These are phyloP conservation scores for Alternaria triticina DNA, from an alignment of 2,329 filamentous ascomycete species.

Conservation along the genomic window DNA sequence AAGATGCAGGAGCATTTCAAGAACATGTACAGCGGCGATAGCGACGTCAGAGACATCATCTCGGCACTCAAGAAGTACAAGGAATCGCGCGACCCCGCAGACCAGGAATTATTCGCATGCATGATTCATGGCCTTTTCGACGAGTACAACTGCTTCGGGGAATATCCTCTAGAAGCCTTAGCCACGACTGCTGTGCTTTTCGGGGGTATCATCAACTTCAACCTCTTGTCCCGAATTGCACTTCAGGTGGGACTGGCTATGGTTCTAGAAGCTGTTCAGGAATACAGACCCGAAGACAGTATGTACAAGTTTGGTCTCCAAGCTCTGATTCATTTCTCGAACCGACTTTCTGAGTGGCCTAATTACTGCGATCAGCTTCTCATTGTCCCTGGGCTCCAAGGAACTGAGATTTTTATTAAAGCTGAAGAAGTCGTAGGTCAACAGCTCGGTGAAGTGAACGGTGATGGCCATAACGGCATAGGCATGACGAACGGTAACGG, in stretches of 20 bases:
- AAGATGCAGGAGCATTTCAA: conserved; percentile 99
- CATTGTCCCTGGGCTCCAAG: conserved; percentile 79
- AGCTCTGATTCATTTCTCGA: conserved; percentile 85
- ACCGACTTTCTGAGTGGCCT: conserved; percentile 90
- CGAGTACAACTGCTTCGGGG: conserved; percentile 93
- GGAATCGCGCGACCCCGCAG: conserved; percentile 78
- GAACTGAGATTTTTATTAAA: conserved; percentile 82
- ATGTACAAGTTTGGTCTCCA: conserved; percentile 99
- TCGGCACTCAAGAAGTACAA: conserved; percentile 87
- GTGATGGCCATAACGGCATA: conserved; percentile 54
- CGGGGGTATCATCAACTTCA: conserved; percentile 93
- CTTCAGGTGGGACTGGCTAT: conserved; percentile 94
- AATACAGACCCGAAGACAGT: conserved; percentile 79
- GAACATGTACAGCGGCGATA: conserved; percentile 93
- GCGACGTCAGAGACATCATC: conserved; percentile 85
- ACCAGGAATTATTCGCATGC: conserved; percentile 95
- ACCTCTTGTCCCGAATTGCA: conserved; percentile 86
- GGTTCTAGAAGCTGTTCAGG: conserved; percentile 94
- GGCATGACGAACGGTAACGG: conserved; percentile 71
- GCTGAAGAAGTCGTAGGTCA: conserved; percentile 80
- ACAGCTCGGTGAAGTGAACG: conserved; percentile 65
- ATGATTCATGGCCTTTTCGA: conserved; percentile 99
- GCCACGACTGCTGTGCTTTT: conserved; percentile 96
- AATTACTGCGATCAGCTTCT: conserved; percentile 87
- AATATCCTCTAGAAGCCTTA: conserved; percentile 94